phyloP scores from a whole-genome alignment of 139 green algal genomes.

The Eudorina sp. region DNA sequence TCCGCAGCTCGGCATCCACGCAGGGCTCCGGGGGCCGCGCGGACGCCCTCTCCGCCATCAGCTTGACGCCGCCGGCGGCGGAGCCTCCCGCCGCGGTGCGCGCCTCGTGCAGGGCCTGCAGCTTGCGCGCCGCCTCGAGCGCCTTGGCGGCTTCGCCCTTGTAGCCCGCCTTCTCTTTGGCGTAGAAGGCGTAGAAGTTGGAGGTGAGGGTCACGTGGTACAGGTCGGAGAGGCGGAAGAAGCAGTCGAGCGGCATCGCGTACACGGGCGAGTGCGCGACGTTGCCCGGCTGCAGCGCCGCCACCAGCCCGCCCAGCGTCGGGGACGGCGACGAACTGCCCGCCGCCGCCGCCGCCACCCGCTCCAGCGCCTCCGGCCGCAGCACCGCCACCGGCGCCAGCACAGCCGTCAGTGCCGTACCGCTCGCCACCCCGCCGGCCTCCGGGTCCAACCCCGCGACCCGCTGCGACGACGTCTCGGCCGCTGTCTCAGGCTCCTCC shows the following conservation, averaged over 20 bases:
- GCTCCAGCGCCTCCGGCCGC: slow-evolving; percentile 31
- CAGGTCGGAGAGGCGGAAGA: slow-evolving; percentile 30
- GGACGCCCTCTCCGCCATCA: neutral
- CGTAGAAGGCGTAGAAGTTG: slow-evolving; percentile 46
- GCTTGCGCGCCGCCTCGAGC: slow-evolving; percentile 23
- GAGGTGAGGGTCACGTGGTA: slow-evolving; percentile 24
- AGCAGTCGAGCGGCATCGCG: slow-evolving; percentile 43
- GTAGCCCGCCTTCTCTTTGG: slow-evolving; percentile 13
- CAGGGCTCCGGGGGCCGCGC: slow-evolving; percentile 6
- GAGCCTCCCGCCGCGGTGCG: slow-evolving; percentile 24
- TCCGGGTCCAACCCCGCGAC: neutral
- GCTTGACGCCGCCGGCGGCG: neutral
- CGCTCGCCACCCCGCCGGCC: neutral
- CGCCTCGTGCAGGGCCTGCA: slow-evolving; percentile 29
- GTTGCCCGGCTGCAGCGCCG: neutral
- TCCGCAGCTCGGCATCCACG: slow-evolving; percentile 27
- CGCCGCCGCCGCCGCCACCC: neutral
- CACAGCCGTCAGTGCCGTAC: neutral
- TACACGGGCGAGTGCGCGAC: slow-evolving; percentile 24
- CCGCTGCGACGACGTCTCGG: neutral
- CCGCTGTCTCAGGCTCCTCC: neutral
- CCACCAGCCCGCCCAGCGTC: neutral
- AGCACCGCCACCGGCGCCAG: slow-evolving; percentile 44
- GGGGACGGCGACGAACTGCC: neutral
- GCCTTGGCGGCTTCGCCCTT: slow-evolving; percentile 43